phyloP scores from a whole-genome alignment of 2,329 filamentous ascomycete genomes.

The Talaromyces sp. region DNA sequence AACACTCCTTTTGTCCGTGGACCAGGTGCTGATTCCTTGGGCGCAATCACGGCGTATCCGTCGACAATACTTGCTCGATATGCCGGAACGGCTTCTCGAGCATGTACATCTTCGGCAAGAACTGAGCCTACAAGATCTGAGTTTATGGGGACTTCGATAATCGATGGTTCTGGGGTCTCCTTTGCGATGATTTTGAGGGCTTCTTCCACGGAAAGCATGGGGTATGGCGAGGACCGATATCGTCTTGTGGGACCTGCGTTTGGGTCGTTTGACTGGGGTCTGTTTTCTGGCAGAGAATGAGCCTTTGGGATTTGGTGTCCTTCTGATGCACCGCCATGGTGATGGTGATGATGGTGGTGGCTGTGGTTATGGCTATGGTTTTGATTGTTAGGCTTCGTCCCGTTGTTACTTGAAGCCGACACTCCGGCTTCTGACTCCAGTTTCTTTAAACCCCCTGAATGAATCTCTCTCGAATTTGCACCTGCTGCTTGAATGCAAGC shows the following conservation, averaged over 20 bases:
- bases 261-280: constrained; percentile 55
- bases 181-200: constrained; percentile 68
- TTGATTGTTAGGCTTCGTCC: constrained; percentile 12
- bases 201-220: constrained; percentile 81
- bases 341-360: constrained; percentile 32
- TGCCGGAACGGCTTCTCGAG: constrained; percentile 78
- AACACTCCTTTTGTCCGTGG: constrained; percentile 68
- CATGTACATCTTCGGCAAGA: constrained; percentile 74
- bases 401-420: constrained; percentile 13
- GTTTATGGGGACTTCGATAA: constrained; percentile 56
- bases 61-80: constrained; percentile 96
- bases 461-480: constrained; percentile 70
- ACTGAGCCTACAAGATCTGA: constrained; percentile 66
- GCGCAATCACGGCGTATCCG: constrained; percentile 76
- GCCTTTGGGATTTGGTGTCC: constrained; percentile 60
- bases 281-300: constrained; percentile 61
- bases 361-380: constrained; percentile 17
- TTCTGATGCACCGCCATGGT: constrained; percentile 53
- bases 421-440: constrained; percentile 79
- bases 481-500: constrained; percentile 88
- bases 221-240: constrained; percentile 81
- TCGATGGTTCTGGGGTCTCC: constrained; percentile 60
- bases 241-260: constrained; percentile 58
- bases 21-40: constrained; percentile 45
- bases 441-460: constrained; percentile 74